These are phyloP conservation scores for Apiospora hydei DNA, from an alignment of 2,329 filamentous ascomycete genomes.

Conservation along the genomic window DNA sequence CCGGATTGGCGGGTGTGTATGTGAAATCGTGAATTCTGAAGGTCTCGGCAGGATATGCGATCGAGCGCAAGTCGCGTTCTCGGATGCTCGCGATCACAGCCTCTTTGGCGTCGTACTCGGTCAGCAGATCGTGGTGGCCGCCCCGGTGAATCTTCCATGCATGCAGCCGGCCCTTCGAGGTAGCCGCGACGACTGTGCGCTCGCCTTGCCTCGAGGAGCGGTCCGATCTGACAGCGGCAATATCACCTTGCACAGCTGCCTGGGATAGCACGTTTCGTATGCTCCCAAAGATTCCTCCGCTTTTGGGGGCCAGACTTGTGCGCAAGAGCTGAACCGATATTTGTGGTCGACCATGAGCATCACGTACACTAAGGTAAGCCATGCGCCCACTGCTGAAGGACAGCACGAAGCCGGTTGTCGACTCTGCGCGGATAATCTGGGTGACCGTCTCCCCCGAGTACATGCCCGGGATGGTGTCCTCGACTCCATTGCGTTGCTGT, in stretches of 20 bases:
- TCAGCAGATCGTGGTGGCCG: conserved; percentile 78
- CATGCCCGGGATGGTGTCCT: conserved; percentile 76
- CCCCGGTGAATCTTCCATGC: conserved; percentile 90
- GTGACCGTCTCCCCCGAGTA: conserved; percentile 80
- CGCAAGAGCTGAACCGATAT: conserved; percentile 81
- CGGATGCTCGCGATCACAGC: conserved; percentile 69
- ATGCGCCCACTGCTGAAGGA: conserved; percentile 85
- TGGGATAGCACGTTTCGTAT: conserved; percentile 79
- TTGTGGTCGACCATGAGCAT: conserved; percentile 83
- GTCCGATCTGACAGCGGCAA: conserved; percentile 81
- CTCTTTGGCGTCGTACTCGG: conserved; percentile 74
- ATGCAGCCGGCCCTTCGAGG: conserved; percentile 78
- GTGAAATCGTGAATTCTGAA: conserved; percentile 84
- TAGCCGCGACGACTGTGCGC: conserved; percentile 82
- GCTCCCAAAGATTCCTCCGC: conserved; percentile 79
- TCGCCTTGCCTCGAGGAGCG: conserved; percentile 78
- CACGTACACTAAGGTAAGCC: conserved; percentile 85
- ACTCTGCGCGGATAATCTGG: conserved; percentile 82
- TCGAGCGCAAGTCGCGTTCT: conserved; percentile 56
- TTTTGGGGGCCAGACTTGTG: conserved; percentile 61
- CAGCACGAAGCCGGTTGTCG: conserved; percentile 83
- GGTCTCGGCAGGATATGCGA: conserved; percentile 60
- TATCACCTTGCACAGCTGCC: conserved; percentile 74
- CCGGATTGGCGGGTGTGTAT: conserved; percentile 64
- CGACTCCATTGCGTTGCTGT: conserved; percentile 81